Evolutionary conservation across 441 rosid species (phyloP).

Genomic region (Pelargonium myrrhifolium): DNA sequence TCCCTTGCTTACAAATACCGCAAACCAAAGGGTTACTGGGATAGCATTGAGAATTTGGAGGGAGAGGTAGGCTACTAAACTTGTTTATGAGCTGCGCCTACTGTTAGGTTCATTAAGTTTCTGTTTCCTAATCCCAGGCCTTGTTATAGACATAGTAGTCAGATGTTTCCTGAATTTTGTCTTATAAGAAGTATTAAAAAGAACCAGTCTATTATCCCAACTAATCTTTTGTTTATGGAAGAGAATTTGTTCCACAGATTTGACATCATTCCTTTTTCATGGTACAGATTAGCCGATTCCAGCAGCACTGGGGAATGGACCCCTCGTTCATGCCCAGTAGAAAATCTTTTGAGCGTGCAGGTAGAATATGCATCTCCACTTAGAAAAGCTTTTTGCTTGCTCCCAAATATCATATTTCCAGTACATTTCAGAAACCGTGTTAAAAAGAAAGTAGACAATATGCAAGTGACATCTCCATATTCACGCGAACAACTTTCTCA

Average conservation of each 20-base stretch:
- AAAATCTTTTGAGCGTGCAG: conserved; percentile 91
- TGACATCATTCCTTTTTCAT: neutral
- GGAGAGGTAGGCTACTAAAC: conserved; percentile 53
- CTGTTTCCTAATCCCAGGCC: neutral
- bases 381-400: neutral
- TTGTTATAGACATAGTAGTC: too few relatives aligned
- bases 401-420: neutral
- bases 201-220: too few relatives aligned
- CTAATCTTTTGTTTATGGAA: too few relatives aligned
- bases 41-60: conserved; percentile 78
- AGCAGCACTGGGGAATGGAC: conserved; percentile 95
- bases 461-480: too few relatives aligned
- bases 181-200: too few relatives aligned
- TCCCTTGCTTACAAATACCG: conserved; percentile 89
- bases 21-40: conserved; percentile 98
- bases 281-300: conserved; percentile 63
- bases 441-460: too few relatives aligned
- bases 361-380: conserved; percentile 25
- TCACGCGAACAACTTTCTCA: too few relatives aligned
- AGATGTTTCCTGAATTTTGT: too few relatives aligned
- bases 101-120: neutral
- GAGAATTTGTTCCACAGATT: neutral
- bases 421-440: neutral
- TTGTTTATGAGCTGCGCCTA: neutral
- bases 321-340: conserved; percentile 88